Percentiles rank a stretch among this genome's conserved stretches.
Evolutionary conservation across 2,329 filamentous ascomycete species (phyloP).

Genomic region (Fusarium sp.): DNA sequence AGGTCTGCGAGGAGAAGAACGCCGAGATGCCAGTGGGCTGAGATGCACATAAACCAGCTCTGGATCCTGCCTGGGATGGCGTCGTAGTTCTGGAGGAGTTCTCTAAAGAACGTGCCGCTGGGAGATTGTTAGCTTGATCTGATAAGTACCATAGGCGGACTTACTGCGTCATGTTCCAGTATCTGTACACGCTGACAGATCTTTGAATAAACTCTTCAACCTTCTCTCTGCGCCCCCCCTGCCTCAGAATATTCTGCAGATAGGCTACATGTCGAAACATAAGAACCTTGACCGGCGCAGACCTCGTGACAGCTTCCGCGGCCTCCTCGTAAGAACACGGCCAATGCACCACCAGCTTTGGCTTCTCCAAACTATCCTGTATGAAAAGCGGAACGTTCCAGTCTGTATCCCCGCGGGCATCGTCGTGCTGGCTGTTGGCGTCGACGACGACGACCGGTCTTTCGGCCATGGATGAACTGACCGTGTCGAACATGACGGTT

Average conservation of each 20-base stretch:
- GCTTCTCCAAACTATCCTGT: slow-evolving; percentile 27
- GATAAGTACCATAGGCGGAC: fast-evolving
- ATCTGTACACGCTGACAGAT: slow-evolving; percentile 62
- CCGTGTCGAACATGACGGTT: slow-evolving; percentile 70
- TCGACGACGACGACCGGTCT: slow-evolving; percentile 52
- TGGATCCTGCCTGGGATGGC: slow-evolving; percentile 65
- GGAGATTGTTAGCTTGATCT: neutral
- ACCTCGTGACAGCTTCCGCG: slow-evolving; percentile 61
- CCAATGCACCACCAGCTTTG: slow-evolving; percentile 55
- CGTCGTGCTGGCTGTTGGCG: slow-evolving; percentile 55
- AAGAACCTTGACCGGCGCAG: slow-evolving; percentile 69
- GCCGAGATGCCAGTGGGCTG: slow-evolving; percentile 69
- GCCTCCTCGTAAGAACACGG: slow-evolving; percentile 66
- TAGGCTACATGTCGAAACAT: slow-evolving; percentile 68
- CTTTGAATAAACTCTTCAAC: slow-evolving; percentile 64
- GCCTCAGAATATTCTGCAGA: slow-evolving; percentile 64
- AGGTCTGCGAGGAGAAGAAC: slow-evolving; percentile 67
- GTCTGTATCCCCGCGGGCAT: slow-evolving; percentile 9
- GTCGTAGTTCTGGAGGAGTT: slow-evolving; percentile 64
- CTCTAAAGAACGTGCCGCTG: slow-evolving; percentile 61
- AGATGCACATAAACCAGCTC: slow-evolving; percentile 70
- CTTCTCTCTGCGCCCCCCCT: slow-evolving; percentile 49
- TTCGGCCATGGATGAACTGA: slow-evolving; percentile 65
- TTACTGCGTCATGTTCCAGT: slow-evolving; percentile 66
- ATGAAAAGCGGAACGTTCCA: slow-evolving; percentile 27